Conservation (phyloP, 78 protist species). For the Protostelium mycophagum region DNA sequence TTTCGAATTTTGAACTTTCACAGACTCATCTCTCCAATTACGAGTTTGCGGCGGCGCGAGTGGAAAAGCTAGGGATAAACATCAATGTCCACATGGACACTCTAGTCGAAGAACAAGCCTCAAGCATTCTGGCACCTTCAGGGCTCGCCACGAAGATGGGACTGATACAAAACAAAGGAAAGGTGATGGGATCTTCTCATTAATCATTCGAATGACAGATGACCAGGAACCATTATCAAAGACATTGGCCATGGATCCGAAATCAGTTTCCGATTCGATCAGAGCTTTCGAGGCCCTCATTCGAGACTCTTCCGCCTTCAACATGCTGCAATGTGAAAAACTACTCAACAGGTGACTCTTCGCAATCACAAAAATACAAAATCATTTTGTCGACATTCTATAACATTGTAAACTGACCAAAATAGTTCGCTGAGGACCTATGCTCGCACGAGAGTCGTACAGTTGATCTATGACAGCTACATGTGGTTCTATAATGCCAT, state of each 20-base stretch:
- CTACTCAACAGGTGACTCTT: neutral
- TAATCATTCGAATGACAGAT: neutral
- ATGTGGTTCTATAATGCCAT: conserved; percentile 24
- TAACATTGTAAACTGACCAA: neutral
- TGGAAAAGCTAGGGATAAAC: neutral
- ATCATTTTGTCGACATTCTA: no score
- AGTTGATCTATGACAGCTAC: neutral
- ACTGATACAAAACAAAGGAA: conserved; percentile 17
- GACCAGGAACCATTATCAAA: conserved; percentile 22
- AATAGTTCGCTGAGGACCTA: neutral
- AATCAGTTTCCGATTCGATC: conserved; percentile 16
- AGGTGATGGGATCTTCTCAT: neutral
- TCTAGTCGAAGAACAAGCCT: conserved; percentile 47
- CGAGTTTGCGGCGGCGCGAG: conserved; percentile 15
- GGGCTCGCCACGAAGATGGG: conserved; percentile 27
- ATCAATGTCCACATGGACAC: conserved; percentile 60
- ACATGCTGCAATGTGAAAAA: neutral
- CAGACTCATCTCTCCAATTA: neutral
- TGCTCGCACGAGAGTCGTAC: neutral
- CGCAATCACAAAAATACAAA: no score
- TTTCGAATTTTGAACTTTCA: no score
- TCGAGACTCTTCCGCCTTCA: neutral
- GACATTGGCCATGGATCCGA: conserved; percentile 24
- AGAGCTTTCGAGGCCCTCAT: conserved; percentile 21
- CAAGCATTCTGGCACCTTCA: conserved; percentile 3